Conservation (phyloP, 1,284 basidiomycete genomes). For the Microbotryomycetes sp. region DNA sequence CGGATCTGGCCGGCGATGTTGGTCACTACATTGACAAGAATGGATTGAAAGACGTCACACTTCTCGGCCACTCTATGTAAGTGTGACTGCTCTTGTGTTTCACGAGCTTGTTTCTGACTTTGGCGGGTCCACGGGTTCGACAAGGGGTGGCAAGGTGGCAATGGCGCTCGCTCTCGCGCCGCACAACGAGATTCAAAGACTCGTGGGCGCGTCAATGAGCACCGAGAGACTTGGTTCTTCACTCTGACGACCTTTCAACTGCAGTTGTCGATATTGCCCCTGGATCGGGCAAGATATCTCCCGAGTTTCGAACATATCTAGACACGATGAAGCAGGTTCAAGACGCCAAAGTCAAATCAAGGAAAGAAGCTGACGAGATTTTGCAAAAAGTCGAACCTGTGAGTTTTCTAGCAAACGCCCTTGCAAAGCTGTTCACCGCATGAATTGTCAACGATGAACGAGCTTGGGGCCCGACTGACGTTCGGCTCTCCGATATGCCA, state of each 20-base stretch:
- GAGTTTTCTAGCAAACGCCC: conserved; percentile 28
- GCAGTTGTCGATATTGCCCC: conserved; percentile 69
- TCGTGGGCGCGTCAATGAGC: conserved; percentile 46
- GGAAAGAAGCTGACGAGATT: conserved; percentile 61
- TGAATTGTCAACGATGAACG: neutral
- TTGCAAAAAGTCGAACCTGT: conserved; percentile 57
- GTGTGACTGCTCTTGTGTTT: conserved; percentile 30
- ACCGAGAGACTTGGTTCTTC: neutral
- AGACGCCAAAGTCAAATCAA: conserved; percentile 48
- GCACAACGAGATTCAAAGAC: conserved; percentile 47
- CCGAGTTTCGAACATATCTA: conserved; percentile 60
- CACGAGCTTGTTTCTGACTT: neutral
- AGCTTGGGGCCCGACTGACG: neutral
- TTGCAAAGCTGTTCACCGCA: neutral
- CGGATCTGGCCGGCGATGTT: conserved; percentile 55
- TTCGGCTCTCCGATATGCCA: conserved; percentile 34
- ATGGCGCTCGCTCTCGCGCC: conserved; percentile 64
- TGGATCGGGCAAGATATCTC: conserved; percentile 53
- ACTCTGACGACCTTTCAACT: neutral
- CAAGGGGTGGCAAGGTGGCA: conserved; percentile 78
- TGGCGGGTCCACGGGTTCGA: neutral
- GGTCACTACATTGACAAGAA: conserved; percentile 44
- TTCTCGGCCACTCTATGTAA: conserved; percentile 80
- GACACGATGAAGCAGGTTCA: conserved; percentile 64
- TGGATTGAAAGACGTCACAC: conserved; percentile 49